Conservation (phyloP, 768 basidiomycete genomes). For the Albatrellus ellisii region DNA sequence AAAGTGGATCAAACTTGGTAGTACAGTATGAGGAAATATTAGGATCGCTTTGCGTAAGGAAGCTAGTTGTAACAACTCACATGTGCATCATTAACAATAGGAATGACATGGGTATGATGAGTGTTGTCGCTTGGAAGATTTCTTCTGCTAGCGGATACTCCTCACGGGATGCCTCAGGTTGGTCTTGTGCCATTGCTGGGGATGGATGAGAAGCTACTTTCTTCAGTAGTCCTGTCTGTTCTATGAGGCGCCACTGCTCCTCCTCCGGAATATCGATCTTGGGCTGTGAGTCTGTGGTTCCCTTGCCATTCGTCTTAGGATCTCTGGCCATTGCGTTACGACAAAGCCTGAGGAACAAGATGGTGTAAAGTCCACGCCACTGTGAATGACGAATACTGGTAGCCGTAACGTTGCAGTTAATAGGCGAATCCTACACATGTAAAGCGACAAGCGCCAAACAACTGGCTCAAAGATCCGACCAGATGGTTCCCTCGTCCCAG, state of each 20-base stretch:
- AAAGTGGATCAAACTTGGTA: slow-evolving; percentile 52
- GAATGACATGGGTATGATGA: slow-evolving; percentile 65
- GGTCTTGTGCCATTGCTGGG: neutral
- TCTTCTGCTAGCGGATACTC: slow-evolving; percentile 43
- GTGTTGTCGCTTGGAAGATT: slow-evolving; percentile 48
- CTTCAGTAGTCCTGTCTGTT: slow-evolving; percentile 26
- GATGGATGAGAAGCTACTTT: slow-evolving; percentile 15
- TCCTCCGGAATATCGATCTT: slow-evolving; percentile 8
- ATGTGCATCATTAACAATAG: slow-evolving; percentile 75
- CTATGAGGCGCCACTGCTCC: slow-evolving; percentile 11
- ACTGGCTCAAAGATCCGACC: neutral
- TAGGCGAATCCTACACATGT: neutral
- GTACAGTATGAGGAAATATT: neutral
- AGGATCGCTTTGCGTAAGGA: neutral
- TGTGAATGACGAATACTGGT: neutral
- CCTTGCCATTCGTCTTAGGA: neutral
- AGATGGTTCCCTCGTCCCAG: no score
- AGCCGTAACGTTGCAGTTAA: neutral
- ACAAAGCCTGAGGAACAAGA: neutral
- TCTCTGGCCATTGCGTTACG: slow-evolving; percentile 4
- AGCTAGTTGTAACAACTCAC: no score
- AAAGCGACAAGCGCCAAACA: neutral
- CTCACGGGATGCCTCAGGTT: slow-evolving; percentile 14
- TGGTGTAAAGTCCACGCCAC: neutral
- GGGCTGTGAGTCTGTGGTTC: neutral